phyloP scores from a whole-genome alignment of 2,329 filamentous ascomycete genomes.

The Diaporthe ampelina region DNA sequence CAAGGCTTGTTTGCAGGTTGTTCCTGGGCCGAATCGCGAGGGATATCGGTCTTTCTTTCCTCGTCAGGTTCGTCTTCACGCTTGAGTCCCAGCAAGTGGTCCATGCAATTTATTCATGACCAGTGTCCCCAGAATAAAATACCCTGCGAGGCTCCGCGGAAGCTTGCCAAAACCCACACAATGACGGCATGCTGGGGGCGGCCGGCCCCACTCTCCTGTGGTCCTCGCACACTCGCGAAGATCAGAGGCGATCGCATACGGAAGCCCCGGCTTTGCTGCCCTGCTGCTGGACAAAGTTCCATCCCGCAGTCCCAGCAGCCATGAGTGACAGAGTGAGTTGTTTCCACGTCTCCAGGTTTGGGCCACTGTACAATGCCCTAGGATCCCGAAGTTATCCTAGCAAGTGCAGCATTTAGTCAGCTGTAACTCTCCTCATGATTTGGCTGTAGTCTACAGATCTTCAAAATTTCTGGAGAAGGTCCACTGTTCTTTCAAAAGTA shows the following conservation, averaged over 20 bases:
- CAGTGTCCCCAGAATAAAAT: conserved; percentile 20
- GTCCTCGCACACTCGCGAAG: conserved; percentile 23
- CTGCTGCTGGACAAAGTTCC: not conserved
- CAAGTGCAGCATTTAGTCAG: too few species aligned
- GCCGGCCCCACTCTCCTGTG: conserved; percentile 12
- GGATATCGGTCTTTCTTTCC: not conserved
- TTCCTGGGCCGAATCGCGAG: conserved; percentile 13
- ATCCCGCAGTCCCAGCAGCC: conserved; percentile 2
- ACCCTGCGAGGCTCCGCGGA: conserved; percentile 19
- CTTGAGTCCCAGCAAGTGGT: not conserved
- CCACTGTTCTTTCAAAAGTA: too few species aligned
- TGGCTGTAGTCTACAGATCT: too few species aligned
- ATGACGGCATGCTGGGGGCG: conserved; percentile 27
- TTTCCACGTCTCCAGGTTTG: not conserved
- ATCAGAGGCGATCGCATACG: conserved; percentile 21
- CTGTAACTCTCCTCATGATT: too few species aligned
- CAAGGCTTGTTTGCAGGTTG: not conserved
- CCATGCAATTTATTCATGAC: conserved; percentile 18
- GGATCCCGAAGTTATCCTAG: too few species aligned
- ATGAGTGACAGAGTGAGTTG: not conserved
- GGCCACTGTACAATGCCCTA: too few species aligned
- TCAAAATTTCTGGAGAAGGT: too few species aligned
- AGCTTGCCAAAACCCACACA: conserved; percentile 17
- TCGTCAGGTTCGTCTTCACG: not conserved
- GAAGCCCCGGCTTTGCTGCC: conserved; percentile 18